These are phyloP conservation scores for Spinacia oleracea DNA, from an alignment of 179 eudicot genomes.

Conservation along the genomic window DNA sequence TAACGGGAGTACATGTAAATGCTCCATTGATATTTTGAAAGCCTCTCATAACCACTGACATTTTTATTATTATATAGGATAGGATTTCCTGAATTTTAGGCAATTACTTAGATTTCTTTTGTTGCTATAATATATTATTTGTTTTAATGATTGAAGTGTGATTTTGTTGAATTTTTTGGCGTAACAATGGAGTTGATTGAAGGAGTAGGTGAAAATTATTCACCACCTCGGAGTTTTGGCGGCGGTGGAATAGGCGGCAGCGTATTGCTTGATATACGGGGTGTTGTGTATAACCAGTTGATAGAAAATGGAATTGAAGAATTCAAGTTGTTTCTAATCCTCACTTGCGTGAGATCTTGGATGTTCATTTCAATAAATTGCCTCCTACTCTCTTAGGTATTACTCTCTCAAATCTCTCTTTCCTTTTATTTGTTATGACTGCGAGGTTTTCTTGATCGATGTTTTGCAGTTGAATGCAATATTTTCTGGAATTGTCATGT, in stretches of 20 bases:
- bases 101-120: neutral
- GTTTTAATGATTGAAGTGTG: constrained; percentile 4
- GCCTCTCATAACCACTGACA: too few species aligned
- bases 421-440: neutral
- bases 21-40: constrained; percentile 12
- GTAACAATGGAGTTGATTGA: constrained; percentile 62
- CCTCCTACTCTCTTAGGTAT: constrained; percentile 92
- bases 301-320: constrained; percentile 63
- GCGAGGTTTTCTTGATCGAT: neutral
- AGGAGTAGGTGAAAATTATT: constrained; percentile 87
- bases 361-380: constrained; percentile 81
- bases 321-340: constrained; percentile 59
- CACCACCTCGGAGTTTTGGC: constrained; percentile 65
- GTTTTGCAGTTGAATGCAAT: too few species aligned
- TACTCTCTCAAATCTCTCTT: neutral
- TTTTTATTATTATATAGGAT: too few species aligned
- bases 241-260: constrained; percentile 9
- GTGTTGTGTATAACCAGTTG: constrained; percentile 71
- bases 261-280: constrained; percentile 45
- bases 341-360: constrained; percentile 58
- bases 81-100: neutral
- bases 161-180: constrained; percentile 5
- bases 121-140: neutral
- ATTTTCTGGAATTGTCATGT: too few species aligned
- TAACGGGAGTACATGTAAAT: too few species aligned